Evolutionary conservation across 2,329 filamentous ascomycete species (phyloP).

Genomic region (Helicocarpus griseus): DNA sequence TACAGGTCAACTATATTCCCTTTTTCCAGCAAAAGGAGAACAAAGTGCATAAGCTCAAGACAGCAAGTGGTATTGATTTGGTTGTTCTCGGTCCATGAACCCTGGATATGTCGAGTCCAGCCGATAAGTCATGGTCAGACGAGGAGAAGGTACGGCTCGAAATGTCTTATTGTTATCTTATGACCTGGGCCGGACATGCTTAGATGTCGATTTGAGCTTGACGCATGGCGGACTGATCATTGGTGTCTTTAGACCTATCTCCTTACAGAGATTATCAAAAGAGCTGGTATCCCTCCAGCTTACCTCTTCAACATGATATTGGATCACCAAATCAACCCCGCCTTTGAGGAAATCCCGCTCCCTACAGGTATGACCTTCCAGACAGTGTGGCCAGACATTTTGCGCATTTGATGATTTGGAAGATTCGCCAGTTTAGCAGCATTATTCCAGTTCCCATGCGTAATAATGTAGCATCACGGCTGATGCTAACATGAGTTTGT

Average conservation of each 20-base stretch:
- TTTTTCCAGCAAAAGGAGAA: no score
- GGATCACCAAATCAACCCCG: constrained; percentile 27
- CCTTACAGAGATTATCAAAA: constrained; percentile 34
- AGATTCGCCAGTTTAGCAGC: not conserved
- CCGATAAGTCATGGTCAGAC: constrained; percentile 35
- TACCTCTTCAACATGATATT: constrained; percentile 30
- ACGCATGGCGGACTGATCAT: constrained; percentile 5
- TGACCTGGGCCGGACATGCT: not conserved
- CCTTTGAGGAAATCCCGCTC: constrained; percentile 33
- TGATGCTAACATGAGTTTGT: constrained; percentile 2
- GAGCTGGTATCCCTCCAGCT: constrained; percentile 27
- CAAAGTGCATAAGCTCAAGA: not conserved
- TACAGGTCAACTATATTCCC: not conserved
- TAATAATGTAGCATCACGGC: not conserved
- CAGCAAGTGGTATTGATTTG: not conserved
- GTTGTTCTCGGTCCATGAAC: constrained; percentile 23
- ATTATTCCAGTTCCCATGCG: not conserved
- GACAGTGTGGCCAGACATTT: not conserved
- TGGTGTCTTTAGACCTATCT: constrained; percentile 27
- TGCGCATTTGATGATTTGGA: not conserved
- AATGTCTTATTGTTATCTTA: not conserved
- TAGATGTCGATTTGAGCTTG: not conserved
- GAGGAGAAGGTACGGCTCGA: constrained; percentile 34
- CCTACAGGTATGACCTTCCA: constrained; percentile 28
- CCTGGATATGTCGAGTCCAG: constrained; percentile 35